Conservation (phyloP, 75 land plant species). For the Pinus taeda region DNA sequence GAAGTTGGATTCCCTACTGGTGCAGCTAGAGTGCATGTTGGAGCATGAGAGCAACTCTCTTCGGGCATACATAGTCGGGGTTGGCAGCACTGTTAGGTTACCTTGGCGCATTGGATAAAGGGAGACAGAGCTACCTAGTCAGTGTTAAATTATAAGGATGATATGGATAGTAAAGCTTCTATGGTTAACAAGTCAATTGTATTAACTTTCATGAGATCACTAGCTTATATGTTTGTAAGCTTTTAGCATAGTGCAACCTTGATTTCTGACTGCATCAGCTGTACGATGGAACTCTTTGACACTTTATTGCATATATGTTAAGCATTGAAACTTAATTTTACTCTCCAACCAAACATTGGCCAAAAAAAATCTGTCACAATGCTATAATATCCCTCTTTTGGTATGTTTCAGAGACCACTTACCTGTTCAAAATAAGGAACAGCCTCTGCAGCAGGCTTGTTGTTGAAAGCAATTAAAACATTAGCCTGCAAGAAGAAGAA, state of each 20-base stretch:
- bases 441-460: constrained; percentile 92
- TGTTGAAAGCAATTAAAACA: constrained; percentile 89
- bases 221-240: neutral
- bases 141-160: neutral
- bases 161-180: neutral
- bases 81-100: no score
- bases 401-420: neutral
- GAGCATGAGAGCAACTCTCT: no score
- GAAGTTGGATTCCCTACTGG: no score
- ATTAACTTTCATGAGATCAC: neutral
- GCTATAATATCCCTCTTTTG: neutral
- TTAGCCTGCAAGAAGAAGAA: constrained; percentile 68
- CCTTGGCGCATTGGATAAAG: no score
- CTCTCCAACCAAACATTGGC: neutral
- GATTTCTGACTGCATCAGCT: neutral
- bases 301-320: neutral
- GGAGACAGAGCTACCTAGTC: no score
- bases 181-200: neutral
- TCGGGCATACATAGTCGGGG: no score
- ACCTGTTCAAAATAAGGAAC: constrained; percentile 99
- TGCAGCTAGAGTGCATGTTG: no score
- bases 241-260: neutral
- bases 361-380: neutral
- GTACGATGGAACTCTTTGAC: neutral
- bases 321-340: neutral